Evolutionary conservation across 441 rosid species (phyloP), one percentile per base, ranked within the genome.

Genomic region (Monsonia emarginata): DNA sequence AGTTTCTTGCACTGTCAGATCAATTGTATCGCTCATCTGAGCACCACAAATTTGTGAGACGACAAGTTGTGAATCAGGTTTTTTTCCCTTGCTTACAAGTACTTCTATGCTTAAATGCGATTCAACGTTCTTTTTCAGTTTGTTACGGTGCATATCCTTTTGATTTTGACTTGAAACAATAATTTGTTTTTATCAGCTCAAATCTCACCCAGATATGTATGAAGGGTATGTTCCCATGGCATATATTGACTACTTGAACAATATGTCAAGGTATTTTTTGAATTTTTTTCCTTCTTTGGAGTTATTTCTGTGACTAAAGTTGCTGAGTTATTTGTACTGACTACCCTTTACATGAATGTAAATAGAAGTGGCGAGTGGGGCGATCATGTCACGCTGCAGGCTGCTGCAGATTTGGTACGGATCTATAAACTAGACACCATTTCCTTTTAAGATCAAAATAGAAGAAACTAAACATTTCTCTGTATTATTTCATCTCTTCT

Each of bases 1-100:
- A 91, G 97, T 91, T 91, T 65, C 95, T 88, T 63, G 96, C 97
- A 68, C 80, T 91, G 56, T 83, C 97, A 50, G 88, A 88, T 83
- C 95, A 91, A 72, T 77, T 88, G 14, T 76, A 80, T 72, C 64
- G 64, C 57, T 77, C 88, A n/a, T 83, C 95, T 54, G 98, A 88
- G 56, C 75, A 78, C 65, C 93, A 91, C 81, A 85, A 83, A 82
- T 25, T 27, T 42, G 86, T 89, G 63, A 83, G 97, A 72, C 75
- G 73, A 77, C 71, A 68, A 63, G 66, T 88, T 46, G 70, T 72
- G 36, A 76, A 81, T 61, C 96, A 91, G 97, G 98, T 95, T 71
- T 69, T 83, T 68, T 67, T 26, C n/a, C n/a, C 30, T 26, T 56
- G 7, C 18, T 21, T 56, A 6, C 6, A 19, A 48, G 8, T 60